Evolutionary conservation across 129 eudicot genomes (phyloP), one percentile per base, ranked within the genome.

Genomic region (Calendula officinalis): DNA sequence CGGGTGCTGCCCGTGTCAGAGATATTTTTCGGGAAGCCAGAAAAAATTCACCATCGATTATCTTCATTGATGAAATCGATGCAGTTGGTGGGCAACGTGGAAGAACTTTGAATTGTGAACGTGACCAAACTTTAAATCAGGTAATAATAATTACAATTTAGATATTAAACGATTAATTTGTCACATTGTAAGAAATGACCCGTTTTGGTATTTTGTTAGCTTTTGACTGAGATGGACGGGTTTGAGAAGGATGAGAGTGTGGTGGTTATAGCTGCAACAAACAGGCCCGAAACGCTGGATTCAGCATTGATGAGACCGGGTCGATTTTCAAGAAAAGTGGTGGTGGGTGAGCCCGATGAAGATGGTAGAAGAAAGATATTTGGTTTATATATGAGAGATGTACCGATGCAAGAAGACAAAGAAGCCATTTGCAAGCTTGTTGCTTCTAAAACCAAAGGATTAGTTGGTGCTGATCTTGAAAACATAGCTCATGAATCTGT

Each of bases 391-490:
- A 16, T 81, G 56, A 60, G 74, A 66, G 80, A 76, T 5, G 72
- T 81, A 22, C 86, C 83, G 0, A 50, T 77, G 74, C 46, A 73
- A 61, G 86, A 81, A 69, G 77, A 81, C 67, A 70, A 57, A 62
- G 77, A 69, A n/a, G 63, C 74, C 17, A 77, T 81, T 16, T 68
- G 68, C 42, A 46, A 71, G 35, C 77, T 81, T 68, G 86, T 81
- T 57, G 83, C 82, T 9, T 57, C 80, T 5, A 71, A 49, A 34
- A 77, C 86, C 45, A 55, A 64, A 10, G 83, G 86, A 5, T 58
- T 81, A 38, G 86, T 81, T 12, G 86, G 86, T 49, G 83, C 86
- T 54, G 86, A 81, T 81, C 86, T 81, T 53, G 86, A 76, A 57
- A 81, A 81, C 66, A 81, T 81, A 27, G 83, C 81, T 45, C 60